A percentile compares a stretch with the other conserved stretches of the same genome.
Conservation (phyloP, 805 yeast genomes). For the Ogataea nitratoaversa region DNA sequence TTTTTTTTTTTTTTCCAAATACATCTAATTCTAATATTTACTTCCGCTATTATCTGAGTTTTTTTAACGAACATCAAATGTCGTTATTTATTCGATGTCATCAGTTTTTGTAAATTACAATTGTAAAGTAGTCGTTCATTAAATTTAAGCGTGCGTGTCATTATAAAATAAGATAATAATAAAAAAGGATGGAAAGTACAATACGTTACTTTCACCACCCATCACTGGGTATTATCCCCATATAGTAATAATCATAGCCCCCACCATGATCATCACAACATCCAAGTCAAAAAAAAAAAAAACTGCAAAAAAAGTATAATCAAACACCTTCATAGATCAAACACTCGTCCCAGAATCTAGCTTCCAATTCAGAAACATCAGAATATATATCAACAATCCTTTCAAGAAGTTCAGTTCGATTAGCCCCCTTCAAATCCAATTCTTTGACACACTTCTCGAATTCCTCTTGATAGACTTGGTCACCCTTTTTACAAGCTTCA, state of each 20-base stretch:
- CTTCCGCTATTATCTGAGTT: too few relatives aligned
- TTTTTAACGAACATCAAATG: too few relatives aligned
- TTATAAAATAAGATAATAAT: too few relatives aligned
- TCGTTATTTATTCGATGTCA: too few relatives aligned
- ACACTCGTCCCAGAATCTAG: conserved; percentile 61
- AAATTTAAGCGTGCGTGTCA: too few relatives aligned
- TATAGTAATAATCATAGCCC: too few relatives aligned
- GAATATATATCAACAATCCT: conserved; percentile 55
- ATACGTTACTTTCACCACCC: too few relatives aligned
- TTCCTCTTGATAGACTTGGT: conserved; percentile 11
- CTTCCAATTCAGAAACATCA: conserved; percentile 56
- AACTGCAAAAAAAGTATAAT: not conserved
- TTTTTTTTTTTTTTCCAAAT: too few relatives aligned
- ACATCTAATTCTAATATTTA: not conserved
- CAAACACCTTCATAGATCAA: conserved; percentile 3
- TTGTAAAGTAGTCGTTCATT: not conserved
- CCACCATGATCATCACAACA: not conserved
- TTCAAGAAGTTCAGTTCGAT: conserved; percentile 33
- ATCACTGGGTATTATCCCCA: too few relatives aligned
- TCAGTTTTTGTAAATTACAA: not conserved
- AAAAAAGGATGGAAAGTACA: too few relatives aligned
- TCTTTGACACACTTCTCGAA: conserved; percentile 27
- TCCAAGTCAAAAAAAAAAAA: too few relatives aligned
- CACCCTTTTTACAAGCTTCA: conserved; percentile 50
- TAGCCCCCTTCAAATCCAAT: conserved; percentile 36